A percentile compares a stretch with the other conserved stretches of the same genome.
Evolutionary conservation across 192 early-diverging fungal genomes (phyloP).

Genomic region (Dimargaris cristalligena): DNA sequence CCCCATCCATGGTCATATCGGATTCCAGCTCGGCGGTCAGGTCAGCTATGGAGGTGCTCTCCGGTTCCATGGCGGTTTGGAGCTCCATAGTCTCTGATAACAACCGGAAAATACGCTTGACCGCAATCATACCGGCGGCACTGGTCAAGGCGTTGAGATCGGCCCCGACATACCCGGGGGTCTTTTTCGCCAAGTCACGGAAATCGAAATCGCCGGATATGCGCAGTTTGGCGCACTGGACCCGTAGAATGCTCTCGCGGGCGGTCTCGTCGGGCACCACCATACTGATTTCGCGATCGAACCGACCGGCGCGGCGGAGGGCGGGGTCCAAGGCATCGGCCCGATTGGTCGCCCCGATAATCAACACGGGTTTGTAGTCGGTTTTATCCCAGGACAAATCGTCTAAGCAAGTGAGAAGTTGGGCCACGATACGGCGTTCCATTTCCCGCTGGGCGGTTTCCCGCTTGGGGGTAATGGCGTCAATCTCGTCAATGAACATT

Average conservation of each 20-base stretch:
- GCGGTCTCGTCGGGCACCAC: slow-evolving; percentile 82
- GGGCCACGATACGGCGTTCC: slow-evolving; percentile 91
- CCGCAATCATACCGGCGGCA: slow-evolving; percentile 80
- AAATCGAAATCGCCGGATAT: slow-evolving; percentile 75
- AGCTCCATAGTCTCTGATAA: too few relatives aligned
- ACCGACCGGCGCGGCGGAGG: slow-evolving; percentile 65
- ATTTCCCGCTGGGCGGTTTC: slow-evolving; percentile 73
- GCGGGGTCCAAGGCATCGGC: slow-evolving; percentile 75
- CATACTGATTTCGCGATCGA: slow-evolving; percentile 74
- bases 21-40: too few relatives aligned
- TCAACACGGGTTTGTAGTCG: slow-evolving; percentile 65
- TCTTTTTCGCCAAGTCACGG: slow-evolving; percentile 63
- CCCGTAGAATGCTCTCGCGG: slow-evolving; percentile 39
- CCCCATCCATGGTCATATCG: too few relatives aligned
- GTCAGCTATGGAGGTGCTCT: too few relatives aligned
- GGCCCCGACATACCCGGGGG: slow-evolving; percentile 96
- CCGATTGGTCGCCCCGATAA: slow-evolving; percentile 85
- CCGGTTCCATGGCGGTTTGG: slow-evolving; percentile 8
- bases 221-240: slow-evolving; percentile 39
- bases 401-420: slow-evolving; percentile 91
- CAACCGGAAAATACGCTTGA: slow-evolving; percentile 48
- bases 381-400: slow-evolving; percentile 83
- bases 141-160: slow-evolving; percentile 83
- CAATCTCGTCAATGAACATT: slow-evolving; percentile 96
- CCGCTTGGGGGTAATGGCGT: slow-evolving; percentile 82